Percentiles rank a stretch among this genome's conserved stretches.
phyloP scores from a whole-genome alignment of 2,329 filamentous ascomycete genomes.

The Malbranchea cinnamomea region DNA sequence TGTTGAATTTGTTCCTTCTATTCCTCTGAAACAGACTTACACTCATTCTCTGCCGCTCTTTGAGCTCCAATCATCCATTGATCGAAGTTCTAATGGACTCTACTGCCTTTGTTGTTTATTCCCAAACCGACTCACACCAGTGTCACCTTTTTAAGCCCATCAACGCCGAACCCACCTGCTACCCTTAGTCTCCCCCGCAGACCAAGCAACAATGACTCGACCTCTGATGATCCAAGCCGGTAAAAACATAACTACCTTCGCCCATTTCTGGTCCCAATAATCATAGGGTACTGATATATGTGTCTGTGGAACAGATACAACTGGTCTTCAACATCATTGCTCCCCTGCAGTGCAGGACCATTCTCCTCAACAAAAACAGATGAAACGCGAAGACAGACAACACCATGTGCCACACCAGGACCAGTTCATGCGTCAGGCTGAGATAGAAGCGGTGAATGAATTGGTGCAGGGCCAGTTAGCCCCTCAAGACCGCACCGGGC shows the following conservation, averaged over 20 bases:
- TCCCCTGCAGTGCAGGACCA: slow-evolving; percentile 77
- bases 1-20: no score
- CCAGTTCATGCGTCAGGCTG: slow-evolving; percentile 64
- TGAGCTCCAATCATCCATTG: no score
- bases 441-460: slow-evolving; percentile 61
- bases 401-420: slow-evolving; percentile 75
- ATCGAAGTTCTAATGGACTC: no score
- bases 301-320: slow-evolving; percentile 54
- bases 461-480: slow-evolving; percentile 48
- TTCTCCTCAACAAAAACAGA: slow-evolving; percentile 38
- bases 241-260: slow-evolving; percentile 15
- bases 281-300: no score
- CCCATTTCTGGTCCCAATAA: no score
- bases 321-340: slow-evolving; percentile 79
- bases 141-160: no score
- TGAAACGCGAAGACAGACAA: slow-evolving; percentile 37
- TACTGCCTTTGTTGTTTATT: slow-evolving; percentile 6
- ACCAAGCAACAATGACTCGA: slow-evolving; percentile 22
- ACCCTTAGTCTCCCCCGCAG: no score
- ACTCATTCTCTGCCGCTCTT: no score
- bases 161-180: no score
- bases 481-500: slow-evolving; percentile 32
- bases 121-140: slow-evolving; percentile 4
- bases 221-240: slow-evolving; percentile 33
- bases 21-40: no score